Base-by-base conservation (phyloP, 208 protist species). In the Vickermania spadyakhi region DNA sequence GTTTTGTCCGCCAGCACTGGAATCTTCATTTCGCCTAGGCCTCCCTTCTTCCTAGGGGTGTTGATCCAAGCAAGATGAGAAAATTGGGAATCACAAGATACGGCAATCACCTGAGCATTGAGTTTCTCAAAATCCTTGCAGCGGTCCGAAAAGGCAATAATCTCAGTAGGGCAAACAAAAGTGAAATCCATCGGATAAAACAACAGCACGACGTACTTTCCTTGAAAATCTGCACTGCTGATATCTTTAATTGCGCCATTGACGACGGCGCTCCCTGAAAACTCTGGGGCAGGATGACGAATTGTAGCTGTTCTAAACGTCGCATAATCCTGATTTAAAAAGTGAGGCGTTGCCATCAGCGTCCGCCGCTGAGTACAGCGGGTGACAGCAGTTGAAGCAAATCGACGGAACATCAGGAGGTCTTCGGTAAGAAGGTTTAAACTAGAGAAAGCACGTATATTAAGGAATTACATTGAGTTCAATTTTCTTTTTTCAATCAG, bases 121-220 rank as follows among this genome's bases (percentile, higher is more conserved):
- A 93, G 64, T 56, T 87, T 84, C 55, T 89, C 73, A 81, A 99
- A 99, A 60, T 98, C 89, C 1, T 72, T 68, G 60, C 73, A 67
- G 56, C 84, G 72, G 49, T 99, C 94, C 2, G 72, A 91, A 77
- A 98, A 98, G 41, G 96, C 89, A 31, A 91, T 94, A 58, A 99
- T 95, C 80, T 98, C 97, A 21, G 97, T 98, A 30, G 97, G 97
- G 79, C 97, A 98, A 1, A 98, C 96, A 77, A 98, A 98, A 0
- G 96, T 98, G 75, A 98, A 98, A 68, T 98, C 96, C 66, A 98
- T 83, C 23, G 96, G 96, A 65, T 98, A 98, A 75, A 98, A 98
- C 59, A 98, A 84, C 2, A 98, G 77, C 52, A 98, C 89, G 18
- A 98, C 42, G 56, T 96, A 98, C 72, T 96, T 97, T 49, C 93